A percentile compares a stretch with the other conserved stretches of the same genome.
Conservation (phyloP, 768 basidiomycete genomes). For the Lanmaoa rubissima region DNA sequence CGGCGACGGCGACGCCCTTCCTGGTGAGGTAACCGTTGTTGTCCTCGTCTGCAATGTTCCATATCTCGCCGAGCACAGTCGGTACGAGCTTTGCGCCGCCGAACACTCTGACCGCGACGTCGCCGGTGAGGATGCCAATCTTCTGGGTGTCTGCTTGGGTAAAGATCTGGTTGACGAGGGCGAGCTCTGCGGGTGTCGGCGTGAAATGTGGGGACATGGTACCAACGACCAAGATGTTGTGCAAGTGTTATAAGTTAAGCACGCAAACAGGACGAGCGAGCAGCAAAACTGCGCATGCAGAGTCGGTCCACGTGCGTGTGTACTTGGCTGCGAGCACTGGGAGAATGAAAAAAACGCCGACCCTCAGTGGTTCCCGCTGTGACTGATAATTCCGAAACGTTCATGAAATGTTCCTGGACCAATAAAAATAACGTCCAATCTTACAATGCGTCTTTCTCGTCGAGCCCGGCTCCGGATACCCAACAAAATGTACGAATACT, state of each 20-base stretch:
- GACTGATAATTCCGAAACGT: background rate
- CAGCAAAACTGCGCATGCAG: slow-evolving; percentile 19
- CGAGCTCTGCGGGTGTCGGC: slow-evolving; percentile 47
- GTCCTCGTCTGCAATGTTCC: slow-evolving; percentile 88
- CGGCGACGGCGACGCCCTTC: slow-evolving; percentile 82
- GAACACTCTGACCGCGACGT: slow-evolving; percentile 86
- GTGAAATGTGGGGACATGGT: slow-evolving; percentile 44
- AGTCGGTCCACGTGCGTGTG: slow-evolving; percentile 2
- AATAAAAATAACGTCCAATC: background rate
- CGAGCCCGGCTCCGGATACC: no score
- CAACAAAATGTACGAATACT: background rate
- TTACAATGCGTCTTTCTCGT: background rate
- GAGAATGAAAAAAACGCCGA: background rate
- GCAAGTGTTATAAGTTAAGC: slow-evolving; percentile 23
- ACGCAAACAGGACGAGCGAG: background rate
- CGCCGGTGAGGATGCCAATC: slow-evolving; percentile 83
- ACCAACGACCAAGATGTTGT: background rate
- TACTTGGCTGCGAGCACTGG: background rate
- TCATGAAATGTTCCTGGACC: no score
- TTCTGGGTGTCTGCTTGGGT: slow-evolving; percentile 71
- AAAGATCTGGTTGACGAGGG: slow-evolving; percentile 74
- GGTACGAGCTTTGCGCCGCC: slow-evolving; percentile 79
- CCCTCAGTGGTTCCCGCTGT: background rate
- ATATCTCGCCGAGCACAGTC: slow-evolving; percentile 84
- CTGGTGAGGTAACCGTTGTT: slow-evolving; percentile 91